A percentile compares a stretch with the other conserved stretches of the same genome.
phyloP scores from a whole-genome alignment of 306 rosid genomes.

The Pueraria montana region DNA sequence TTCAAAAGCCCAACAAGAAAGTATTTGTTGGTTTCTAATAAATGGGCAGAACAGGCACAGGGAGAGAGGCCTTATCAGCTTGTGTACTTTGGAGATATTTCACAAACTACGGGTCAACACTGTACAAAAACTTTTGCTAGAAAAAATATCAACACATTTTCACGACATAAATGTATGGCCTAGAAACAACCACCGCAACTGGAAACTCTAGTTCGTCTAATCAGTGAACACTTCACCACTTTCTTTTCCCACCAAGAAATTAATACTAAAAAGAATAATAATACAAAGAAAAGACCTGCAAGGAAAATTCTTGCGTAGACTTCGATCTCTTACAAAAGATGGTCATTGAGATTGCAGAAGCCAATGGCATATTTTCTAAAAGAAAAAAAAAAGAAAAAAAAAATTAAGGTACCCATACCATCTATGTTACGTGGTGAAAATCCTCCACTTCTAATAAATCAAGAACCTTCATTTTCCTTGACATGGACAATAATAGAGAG shows the following conservation, averaged over 20 bases:
- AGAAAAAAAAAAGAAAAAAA: background rate
- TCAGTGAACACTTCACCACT: conserved; percentile 43
- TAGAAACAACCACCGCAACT: conserved; percentile 52
- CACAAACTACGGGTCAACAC: conserved; percentile 57
- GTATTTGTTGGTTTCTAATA: conserved; percentile 74
- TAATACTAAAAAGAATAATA: conserved; percentile 1
- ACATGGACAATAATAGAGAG: conserved; percentile 63
- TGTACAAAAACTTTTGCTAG: conserved; percentile 43
- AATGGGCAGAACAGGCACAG: conserved; percentile 70
- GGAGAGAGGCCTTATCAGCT: conserved; percentile 56
- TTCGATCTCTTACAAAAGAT: conserved; percentile 16
- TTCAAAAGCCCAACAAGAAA: conserved; percentile 50
- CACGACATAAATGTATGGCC: conserved; percentile 64
- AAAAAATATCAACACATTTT: conserved; percentile 30
- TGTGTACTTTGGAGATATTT: conserved; percentile 63
- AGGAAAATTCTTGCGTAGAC: conserved; percentile 1
- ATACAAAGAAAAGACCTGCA: background rate
- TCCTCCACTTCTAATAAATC: background rate
- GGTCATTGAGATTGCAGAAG: conserved; percentile 26
- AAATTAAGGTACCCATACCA: background rate
- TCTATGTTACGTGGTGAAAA: conserved; percentile 44
- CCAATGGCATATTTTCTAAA: background rate
- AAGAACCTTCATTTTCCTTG: conserved; percentile 42
- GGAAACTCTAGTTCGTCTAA: conserved; percentile 9
- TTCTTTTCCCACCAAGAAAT: background rate